A percentile compares a stretch with the other conserved stretches of the same genome.
phyloP scores from a whole-genome alignment of 768 basidiomycete genomes.

The Jaapia argillacea region DNA sequence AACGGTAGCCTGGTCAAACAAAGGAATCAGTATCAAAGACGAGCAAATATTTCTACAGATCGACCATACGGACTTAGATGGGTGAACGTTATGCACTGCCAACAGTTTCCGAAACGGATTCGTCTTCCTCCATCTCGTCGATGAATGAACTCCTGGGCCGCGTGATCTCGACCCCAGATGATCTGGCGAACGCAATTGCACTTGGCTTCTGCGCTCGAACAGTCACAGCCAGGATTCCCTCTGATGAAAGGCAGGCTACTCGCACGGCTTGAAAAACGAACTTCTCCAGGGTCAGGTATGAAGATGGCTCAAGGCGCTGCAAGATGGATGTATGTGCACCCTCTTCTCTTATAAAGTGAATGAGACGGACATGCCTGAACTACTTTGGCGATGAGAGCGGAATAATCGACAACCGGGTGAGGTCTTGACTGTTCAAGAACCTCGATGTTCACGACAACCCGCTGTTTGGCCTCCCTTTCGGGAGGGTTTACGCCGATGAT shows the following conservation, averaged over 20 bases:
- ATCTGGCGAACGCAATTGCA: slow-evolving; percentile 58
- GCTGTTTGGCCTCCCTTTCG: slow-evolving; percentile 56
- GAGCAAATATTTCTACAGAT: too few species aligned
- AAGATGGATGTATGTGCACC: too few species aligned
- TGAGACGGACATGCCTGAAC: slow-evolving; percentile 9
- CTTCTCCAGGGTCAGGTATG: slow-evolving; percentile 53
- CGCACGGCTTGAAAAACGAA: slow-evolving; percentile 38
- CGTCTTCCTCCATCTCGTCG: too few species aligned
- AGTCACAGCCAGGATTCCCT: slow-evolving; percentile 28
- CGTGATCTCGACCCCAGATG: slow-evolving; percentile 53
- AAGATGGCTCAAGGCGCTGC: slow-evolving; percentile 38
- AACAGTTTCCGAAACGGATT: too few species aligned
- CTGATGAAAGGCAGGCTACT: slow-evolving; percentile 24
- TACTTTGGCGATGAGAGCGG: slow-evolving; percentile 23
- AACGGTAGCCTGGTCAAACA: too few species aligned
- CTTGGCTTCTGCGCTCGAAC: slow-evolving; percentile 60
- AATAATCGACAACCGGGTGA: slow-evolving; percentile 27
- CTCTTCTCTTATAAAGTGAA: too few species aligned
- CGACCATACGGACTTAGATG: too few species aligned
- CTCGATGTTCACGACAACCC: slow-evolving; percentile 43
- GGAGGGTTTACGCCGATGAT: slow-evolving; percentile 67
- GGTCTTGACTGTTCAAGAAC: slow-evolving; percentile 24
- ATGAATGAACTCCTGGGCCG: too few species aligned
- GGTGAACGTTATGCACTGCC: too few species aligned
- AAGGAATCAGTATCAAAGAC: too few species aligned